A percentile compares a stretch with the other conserved stretches of the same genome.
Conservation (phyloP, 2,329 filamentous ascomycete genomes). For the Colletotrichum tofieldiae region DNA sequence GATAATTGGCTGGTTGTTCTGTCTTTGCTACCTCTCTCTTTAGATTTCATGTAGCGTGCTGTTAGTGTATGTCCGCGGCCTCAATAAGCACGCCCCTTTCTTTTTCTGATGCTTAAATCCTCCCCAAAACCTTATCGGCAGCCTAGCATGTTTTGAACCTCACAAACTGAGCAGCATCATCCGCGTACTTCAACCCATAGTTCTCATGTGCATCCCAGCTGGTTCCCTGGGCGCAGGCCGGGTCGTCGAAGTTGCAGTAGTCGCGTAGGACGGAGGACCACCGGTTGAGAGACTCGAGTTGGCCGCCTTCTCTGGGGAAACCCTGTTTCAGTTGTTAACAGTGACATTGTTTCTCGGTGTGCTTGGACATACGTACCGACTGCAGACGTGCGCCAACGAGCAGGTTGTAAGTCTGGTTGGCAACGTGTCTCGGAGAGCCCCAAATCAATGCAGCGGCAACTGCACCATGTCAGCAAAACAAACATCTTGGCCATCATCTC, state of each 20-base stretch:
- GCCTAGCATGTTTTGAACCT: not conserved
- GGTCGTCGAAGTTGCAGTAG: constrained; percentile 56
- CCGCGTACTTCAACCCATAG: constrained; percentile 45
- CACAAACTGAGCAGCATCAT: constrained; percentile 21
- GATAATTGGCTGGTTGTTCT: too few relatives aligned
- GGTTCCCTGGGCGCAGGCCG: constrained; percentile 56
- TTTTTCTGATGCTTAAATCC: not conserved
- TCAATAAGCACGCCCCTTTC: too few relatives aligned
- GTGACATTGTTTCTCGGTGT: not conserved
- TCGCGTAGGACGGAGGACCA: constrained; percentile 43
- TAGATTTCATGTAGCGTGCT: not conserved
- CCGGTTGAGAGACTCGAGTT: constrained; percentile 2
- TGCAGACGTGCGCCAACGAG: constrained; percentile 46
- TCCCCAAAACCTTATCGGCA: not conserved
- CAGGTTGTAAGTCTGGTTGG: constrained; percentile 52
- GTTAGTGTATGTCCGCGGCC: not conserved
- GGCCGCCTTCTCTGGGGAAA: constrained; percentile 23
- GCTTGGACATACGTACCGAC: constrained; percentile 7
- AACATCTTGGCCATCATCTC: not conserved
- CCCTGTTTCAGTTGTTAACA: constrained; percentile 7
- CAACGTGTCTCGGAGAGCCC: constrained; percentile 53
- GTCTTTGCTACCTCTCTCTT: not conserved
- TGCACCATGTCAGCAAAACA: constrained; percentile 20
- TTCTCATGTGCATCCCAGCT: constrained; percentile 52
- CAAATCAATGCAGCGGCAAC: constrained; percentile 53